Base-by-base conservation (phyloP, 371 early-diverging fungal genomes). In the Apophysomyces sp. region DNA sequence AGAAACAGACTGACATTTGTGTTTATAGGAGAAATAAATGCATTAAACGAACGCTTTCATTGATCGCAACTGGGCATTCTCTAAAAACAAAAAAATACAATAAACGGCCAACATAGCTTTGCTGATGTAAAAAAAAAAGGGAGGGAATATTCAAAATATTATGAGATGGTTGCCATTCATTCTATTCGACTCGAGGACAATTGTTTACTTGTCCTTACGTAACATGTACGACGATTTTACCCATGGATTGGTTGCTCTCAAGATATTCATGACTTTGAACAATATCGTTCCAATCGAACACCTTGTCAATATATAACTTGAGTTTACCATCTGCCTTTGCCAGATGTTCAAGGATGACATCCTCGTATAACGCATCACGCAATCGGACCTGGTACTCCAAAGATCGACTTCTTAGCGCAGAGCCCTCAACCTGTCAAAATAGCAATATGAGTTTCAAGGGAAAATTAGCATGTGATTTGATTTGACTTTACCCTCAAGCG, bases 241-340 rank as follows among this genome's bases (percentile, higher is more conserved):
- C 91, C 57, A 75, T 84, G 27, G 81, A 84, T 30, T 70, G 39
- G 63, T 88, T 86, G 49, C 71, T 69, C 75, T 92, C 90, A 73
- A 93, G 78, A 49, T 82, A 81, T 53, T 59, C 56, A 65, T 92
- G 92, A 12, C 89, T 89, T 13, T 84, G 82, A 4, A 41, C 57
- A 55, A 93, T 88, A 53, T 89, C 74, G 27, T 77, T 75, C 91
- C 91, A 92, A 57, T 69, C 68, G 61, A 80, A 93, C 5, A 72
- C 82, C 63, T 73, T 78, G 64, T 88, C 86, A 57, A 93, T 70
- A 52, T 80, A 67, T 44, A 82, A 55, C 65, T 84, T 75, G 15
- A 88, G 53, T 12, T 67, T 65, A n/a, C 85, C 85, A 0, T 57
- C 37, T 8, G 81, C 29, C 16, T 72, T 65, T 13, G 68, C 74